A percentile compares a stretch with the other conserved stretches of the same genome.
phyloP scores from a whole-genome alignment of 148 eudicot species.

The Vaccinium darrowii region DNA sequence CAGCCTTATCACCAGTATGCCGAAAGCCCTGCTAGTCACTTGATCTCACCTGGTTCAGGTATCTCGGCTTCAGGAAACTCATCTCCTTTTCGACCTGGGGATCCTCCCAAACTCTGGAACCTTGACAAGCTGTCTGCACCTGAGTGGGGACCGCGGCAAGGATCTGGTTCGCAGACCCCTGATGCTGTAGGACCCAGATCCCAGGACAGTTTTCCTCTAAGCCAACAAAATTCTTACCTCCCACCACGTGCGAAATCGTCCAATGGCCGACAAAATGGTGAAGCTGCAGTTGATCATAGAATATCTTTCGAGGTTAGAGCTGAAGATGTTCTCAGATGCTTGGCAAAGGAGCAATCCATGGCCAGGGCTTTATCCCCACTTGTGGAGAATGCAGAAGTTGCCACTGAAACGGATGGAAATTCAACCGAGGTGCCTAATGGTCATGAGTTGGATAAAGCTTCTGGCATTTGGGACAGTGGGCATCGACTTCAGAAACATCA shows the following conservation, averaged over 20 bases:
- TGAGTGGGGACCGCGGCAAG: constrained; percentile 67
- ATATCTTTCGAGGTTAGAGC: constrained; percentile 84
- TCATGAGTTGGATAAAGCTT: constrained; percentile 28
- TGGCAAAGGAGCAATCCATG: constrained; percentile 62
- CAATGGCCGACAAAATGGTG: constrained; percentile 40
- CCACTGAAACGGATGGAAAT: constrained; percentile 23
- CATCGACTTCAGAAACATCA: constrained; percentile 57
- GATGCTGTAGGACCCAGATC: constrained; percentile 46
- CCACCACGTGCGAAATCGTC: constrained; percentile 38
- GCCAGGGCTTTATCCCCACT: constrained; percentile 30
- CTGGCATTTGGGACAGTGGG: constrained; percentile 43
- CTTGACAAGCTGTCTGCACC: constrained; percentile 43
- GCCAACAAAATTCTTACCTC: constrained; percentile 54
- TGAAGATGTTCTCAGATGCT: constrained; percentile 80
- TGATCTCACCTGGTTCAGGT: constrained; percentile 89
- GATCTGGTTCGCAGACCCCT: constrained; percentile 77
- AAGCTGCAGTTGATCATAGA: constrained; percentile 49
- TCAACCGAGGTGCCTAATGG: constrained; percentile 22
- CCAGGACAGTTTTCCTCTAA: constrained; percentile 34
- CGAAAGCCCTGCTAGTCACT: constrained; percentile 82
- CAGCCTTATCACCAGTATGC: constrained; percentile 81
- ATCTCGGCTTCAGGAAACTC: constrained; percentile 85
- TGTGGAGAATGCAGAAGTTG: constrained; percentile 25
- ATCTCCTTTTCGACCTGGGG: constrained; percentile 67
- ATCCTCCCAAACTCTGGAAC: constrained; percentile 57